phyloP scores from a whole-genome alignment of 345 rosid genomes.

The Linum usitatissimum region DNA sequence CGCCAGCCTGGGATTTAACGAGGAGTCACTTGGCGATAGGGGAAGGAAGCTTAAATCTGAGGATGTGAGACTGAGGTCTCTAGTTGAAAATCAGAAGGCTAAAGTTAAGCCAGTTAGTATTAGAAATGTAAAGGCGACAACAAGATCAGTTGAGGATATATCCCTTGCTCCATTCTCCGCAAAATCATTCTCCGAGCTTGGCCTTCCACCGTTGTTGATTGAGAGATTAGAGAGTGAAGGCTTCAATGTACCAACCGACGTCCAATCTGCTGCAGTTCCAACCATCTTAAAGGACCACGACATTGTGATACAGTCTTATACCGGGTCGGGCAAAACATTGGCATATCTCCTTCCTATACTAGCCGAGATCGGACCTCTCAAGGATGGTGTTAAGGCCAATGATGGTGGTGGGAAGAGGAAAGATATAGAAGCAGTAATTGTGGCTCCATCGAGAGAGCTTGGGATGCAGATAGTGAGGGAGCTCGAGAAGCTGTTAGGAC shows the following conservation, averaged over 20 bases:
- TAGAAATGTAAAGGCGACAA: conserved; percentile 31
- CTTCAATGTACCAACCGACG: conserved; percentile 69
- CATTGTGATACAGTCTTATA: conserved; percentile 83
- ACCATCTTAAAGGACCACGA: conserved; percentile 61
- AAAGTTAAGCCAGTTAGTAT: conserved; percentile 27
- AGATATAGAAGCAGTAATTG: conserved; percentile 76
- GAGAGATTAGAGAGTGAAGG: conserved; percentile 65
- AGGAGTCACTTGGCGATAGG: conserved; percentile 14
- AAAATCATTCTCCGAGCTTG: conserved; percentile 78
- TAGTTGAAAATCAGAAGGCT: conserved; percentile 21
- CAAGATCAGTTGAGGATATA: conserved; percentile 28
- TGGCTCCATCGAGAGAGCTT: conserved; percentile 92
- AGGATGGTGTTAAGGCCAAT: conserved; percentile 17
- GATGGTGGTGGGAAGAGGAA: conserved; percentile 28
- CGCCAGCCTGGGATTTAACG: conserved; percentile 45
- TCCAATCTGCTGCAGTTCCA: conserved; percentile 74
- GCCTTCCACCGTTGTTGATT: conserved; percentile 52
- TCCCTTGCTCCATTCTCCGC: conserved; percentile 59
- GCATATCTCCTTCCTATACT: conserved; percentile 87
- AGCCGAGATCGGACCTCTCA: conserved; percentile 64
- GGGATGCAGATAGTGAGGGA: conserved; percentile 97
- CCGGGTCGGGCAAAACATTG: conserved; percentile 85
- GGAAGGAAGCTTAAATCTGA: conserved; percentile 20
- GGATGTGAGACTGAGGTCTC: conserved; percentile 8
- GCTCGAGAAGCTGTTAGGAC: conserved; percentile 75